These are phyloP conservation scores for Amanita muscaria DNA, from an alignment of 768 basidiomycete species.

Conservation along the genomic window DNA sequence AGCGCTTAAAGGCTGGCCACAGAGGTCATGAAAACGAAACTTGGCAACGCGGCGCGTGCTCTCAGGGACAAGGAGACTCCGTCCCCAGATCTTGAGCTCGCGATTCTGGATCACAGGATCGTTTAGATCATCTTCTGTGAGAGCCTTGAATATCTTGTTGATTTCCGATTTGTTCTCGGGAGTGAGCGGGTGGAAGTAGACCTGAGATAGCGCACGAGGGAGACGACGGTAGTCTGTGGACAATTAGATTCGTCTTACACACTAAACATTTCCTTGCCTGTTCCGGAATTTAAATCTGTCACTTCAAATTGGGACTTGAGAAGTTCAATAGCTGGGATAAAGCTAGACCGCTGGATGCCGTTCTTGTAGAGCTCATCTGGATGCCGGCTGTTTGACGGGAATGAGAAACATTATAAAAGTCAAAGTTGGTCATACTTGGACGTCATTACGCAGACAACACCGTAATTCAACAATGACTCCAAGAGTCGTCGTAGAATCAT, in stretches of 20 bases:
- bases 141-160: conserved; percentile 72
- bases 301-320: conserved; percentile 83
- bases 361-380: conserved; percentile 98
- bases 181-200: conserved; percentile 81
- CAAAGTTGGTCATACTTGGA: conserved; percentile 68
- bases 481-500: conserved; percentile 93
- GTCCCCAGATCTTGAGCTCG: conserved; percentile 81
- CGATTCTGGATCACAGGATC: conserved; percentile 56
- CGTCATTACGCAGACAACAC: conserved; percentile 92
- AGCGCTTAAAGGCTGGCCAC: conserved; percentile 83
- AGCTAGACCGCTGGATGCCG: conserved; percentile 92
- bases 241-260: conserved; percentile 2
- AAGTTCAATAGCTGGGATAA: conserved; percentile 90
- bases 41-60: conserved; percentile 74
- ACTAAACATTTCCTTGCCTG: conserved; percentile 41
- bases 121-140: conserved; percentile 44
- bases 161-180: conserved; percentile 61
- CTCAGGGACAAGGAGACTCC: conserved; percentile 69
- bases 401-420: not conserved
- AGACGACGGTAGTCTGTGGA: conserved; percentile 84
- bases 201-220: conserved; percentile 86
- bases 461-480: conserved; percentile 77
- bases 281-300: conserved; percentile 91
- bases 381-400: conserved; percentile 62
- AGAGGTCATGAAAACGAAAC: conserved; percentile 81